These are phyloP conservation scores for Pyronema omphalodes DNA, from an alignment of 495 filamentous ascomycete species.

Conservation along the genomic window DNA sequence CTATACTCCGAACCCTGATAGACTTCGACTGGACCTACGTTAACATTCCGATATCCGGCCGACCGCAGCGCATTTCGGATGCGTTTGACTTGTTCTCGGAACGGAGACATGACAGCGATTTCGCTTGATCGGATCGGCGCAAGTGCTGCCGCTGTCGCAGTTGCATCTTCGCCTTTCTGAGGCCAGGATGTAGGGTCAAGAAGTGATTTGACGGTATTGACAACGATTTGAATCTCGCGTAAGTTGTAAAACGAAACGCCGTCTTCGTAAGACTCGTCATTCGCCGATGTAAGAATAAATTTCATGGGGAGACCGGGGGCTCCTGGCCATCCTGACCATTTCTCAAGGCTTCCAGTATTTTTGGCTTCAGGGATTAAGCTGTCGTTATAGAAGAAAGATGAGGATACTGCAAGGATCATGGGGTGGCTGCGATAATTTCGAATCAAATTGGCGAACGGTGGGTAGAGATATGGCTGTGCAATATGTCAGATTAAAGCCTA, in stretches of 20 bases:
- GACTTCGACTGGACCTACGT: slow-evolving; percentile 39
- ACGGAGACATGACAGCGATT: slow-evolving; percentile 38
- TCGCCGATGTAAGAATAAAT: slow-evolving; percentile 29
- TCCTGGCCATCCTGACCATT: slow-evolving; percentile 34
- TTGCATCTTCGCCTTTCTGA: neutral
- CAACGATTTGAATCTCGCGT: slow-evolving; percentile 31
- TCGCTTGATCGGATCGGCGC: slow-evolving; percentile 26
- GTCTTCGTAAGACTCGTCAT: slow-evolving; percentile 34
- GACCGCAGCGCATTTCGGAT: slow-evolving; percentile 28
- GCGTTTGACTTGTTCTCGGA: slow-evolving; percentile 33
- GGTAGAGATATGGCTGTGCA: slow-evolving; percentile 27
- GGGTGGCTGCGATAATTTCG: slow-evolving; percentile 43
- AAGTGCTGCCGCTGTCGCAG: too few relatives aligned
- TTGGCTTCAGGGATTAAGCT: slow-evolving; percentile 33
- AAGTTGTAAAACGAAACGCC: slow-evolving; percentile 37
- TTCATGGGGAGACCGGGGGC: slow-evolving; percentile 31
- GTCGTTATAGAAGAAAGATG: slow-evolving; percentile 35
- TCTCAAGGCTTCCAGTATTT: slow-evolving; percentile 23
- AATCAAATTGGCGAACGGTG: slow-evolving; percentile 37
- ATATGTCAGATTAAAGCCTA: slow-evolving; percentile 6
- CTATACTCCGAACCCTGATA: slow-evolving; percentile 37
- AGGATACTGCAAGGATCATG: slow-evolving; percentile 36
- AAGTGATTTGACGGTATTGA: slow-evolving; percentile 27
- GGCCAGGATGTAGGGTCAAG: slow-evolving; percentile 17
- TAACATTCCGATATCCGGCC: slow-evolving; percentile 28